Percentiles rank a stretch among this genome's conserved stretches.
Evolutionary conservation across 2,329 filamentous ascomycete genomes (phyloP).

Genomic region (Fusarium secorum): DNA sequence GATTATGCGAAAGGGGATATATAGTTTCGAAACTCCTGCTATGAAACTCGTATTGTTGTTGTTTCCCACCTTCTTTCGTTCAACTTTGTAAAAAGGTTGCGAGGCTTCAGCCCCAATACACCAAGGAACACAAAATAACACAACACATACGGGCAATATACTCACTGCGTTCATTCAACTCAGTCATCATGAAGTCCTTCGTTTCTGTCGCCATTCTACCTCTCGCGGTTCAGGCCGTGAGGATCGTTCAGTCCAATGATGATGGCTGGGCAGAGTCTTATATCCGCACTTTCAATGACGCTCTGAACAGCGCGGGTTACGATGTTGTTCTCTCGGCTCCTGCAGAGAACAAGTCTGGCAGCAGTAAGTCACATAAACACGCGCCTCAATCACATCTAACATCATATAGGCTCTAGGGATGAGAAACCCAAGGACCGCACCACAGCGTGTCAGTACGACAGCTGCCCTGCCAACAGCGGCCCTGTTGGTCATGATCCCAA

Average conservation of each 20-base stretch:
- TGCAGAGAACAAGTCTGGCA: slow-evolving; percentile 71
- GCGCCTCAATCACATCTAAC: background rate
- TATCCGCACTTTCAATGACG: slow-evolving; percentile 65
- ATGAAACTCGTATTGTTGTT: background rate
- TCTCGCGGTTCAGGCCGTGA: slow-evolving; percentile 48
- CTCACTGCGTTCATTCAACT: slow-evolving; percentile 13
- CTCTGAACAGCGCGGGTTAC: slow-evolving; percentile 63
- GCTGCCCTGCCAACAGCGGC: slow-evolving; percentile 65
- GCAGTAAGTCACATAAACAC: slow-evolving; percentile 50
- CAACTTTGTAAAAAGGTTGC: background rate
- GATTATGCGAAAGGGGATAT: slow-evolving; percentile 20
- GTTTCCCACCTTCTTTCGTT: background rate
- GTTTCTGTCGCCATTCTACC: slow-evolving; percentile 35
- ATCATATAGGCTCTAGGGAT: slow-evolving; percentile 58
- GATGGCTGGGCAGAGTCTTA: slow-evolving; percentile 79
- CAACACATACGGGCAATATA: background rate
- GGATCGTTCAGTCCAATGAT: slow-evolving; percentile 73
- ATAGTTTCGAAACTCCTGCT: slow-evolving; percentile 15
- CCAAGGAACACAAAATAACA: background rate
- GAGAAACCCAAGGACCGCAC: slow-evolving; percentile 56
- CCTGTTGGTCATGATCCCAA: slow-evolving; percentile 62
- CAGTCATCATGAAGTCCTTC: slow-evolving; percentile 40
- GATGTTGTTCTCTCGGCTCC: slow-evolving; percentile 71
- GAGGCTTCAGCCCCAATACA: background rate
- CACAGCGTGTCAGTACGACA: slow-evolving; percentile 66